Conservation (phyloP, 106 monocot genomes). For the Posidonia australis region DNA sequence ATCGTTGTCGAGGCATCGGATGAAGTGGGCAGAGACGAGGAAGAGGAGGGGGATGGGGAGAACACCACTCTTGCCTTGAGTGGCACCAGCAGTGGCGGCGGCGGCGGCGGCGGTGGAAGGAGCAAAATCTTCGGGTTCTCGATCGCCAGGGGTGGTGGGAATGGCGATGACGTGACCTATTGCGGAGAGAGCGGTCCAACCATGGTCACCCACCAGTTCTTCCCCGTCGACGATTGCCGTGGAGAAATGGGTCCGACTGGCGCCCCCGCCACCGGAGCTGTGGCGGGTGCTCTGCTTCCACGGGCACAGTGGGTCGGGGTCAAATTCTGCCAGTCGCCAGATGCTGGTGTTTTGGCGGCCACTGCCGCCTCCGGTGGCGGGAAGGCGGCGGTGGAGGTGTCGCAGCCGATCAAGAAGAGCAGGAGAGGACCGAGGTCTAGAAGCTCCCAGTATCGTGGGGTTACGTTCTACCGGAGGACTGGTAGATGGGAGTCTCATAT, state of each 20-base stretch:
- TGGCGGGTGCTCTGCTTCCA: conserved; percentile 2
- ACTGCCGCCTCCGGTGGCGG: not conserved
- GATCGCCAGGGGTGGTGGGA: conserved; percentile 1
- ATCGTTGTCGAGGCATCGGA: not conserved
- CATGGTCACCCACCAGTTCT: conserved; percentile 33
- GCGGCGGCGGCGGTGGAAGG: no score
- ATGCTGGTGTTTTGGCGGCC: not conserved
- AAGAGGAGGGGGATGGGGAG: not conserved
- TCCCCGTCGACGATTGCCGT: conserved; percentile 14
- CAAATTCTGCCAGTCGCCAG: conserved; percentile 11
- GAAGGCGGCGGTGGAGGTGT: not conserved
- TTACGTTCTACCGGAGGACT: conserved; percentile 51
- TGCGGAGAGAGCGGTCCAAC: not conserved
- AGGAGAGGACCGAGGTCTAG: conserved; percentile 45
- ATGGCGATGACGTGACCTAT: not conserved
- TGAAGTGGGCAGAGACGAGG: not conserved
- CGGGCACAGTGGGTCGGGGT: conserved; percentile 19
- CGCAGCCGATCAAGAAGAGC: conserved; percentile 33
- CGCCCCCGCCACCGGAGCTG: not conserved
- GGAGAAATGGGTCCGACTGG: not conserved
- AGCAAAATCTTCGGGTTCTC: conserved; percentile 10
- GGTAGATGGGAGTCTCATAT: conserved; percentile 62
- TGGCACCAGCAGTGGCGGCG: not conserved
- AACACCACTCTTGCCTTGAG: not conserved
- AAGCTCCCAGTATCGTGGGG: conserved; percentile 50